These are phyloP conservation scores for Vararia minispora DNA, from an alignment of 768 basidiomycete species.

Conservation along the genomic window DNA sequence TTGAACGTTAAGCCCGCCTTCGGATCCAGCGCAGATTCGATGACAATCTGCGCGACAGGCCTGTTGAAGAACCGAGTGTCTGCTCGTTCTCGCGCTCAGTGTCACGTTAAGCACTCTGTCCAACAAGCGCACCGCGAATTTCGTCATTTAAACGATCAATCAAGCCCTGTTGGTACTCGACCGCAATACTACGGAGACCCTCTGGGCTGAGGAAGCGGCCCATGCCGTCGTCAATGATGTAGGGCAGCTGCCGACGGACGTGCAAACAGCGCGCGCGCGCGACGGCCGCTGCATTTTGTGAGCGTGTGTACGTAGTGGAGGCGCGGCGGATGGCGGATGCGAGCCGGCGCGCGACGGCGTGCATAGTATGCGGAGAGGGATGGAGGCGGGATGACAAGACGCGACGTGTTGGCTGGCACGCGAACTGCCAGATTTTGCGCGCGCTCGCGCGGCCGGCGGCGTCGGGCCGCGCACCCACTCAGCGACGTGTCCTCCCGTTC, in stretches of 20 bases:
- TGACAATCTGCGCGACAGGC: slow-evolving; percentile 61
- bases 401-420: no score
- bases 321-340: background rate
- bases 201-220: slow-evolving; percentile 67
- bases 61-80: slow-evolving; percentile 44
- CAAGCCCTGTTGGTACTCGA: slow-evolving; percentile 82
- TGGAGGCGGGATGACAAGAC: background rate
- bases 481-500: no score
- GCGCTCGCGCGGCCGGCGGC: no score
- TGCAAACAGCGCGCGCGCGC: slow-evolving; percentile 30
- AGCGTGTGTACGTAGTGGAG: background rate
- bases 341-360: slow-evolving; percentile 5
- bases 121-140: slow-evolving; percentile 47
- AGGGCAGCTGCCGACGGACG: slow-evolving; percentile 44
- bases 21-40: slow-evolving; percentile 49
- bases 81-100: slow-evolving; percentile 18
- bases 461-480: no score
- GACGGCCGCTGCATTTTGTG: slow-evolving; percentile 4
- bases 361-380: slow-evolving; percentile 8
- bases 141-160: slow-evolving; percentile 67
- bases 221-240: slow-evolving; percentile 59
- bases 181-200: slow-evolving; percentile 60
- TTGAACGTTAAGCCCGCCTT: slow-evolving; percentile 68
- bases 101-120: slow-evolving; percentile 4
- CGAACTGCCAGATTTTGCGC: no score